phyloP scores from a whole-genome alignment of 129 eudicot species.

The Mikania micrantha region DNA sequence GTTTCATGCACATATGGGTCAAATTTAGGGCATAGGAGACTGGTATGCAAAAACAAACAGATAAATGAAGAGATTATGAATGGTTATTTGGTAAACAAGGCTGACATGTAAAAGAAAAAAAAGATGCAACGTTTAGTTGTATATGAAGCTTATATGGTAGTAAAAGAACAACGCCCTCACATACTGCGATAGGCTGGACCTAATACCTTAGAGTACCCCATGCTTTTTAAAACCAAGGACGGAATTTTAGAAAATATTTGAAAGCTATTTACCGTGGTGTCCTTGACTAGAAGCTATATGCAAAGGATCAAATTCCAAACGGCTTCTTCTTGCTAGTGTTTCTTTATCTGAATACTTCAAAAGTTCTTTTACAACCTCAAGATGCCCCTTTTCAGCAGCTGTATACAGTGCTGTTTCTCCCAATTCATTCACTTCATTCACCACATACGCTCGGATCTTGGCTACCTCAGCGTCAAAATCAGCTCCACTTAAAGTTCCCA shows the following conservation, averaged over 20 bases:
- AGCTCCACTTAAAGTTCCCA: conserved; percentile 47
- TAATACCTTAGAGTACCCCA: too few relatives aligned
- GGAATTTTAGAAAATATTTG: neutral
- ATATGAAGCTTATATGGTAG: too few relatives aligned
- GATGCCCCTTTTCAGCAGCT: conserved; percentile 67
- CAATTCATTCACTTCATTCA: conserved; percentile 60
- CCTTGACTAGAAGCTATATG: conserved; percentile 78
- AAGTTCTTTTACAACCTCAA: conserved; percentile 66
- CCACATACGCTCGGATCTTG: conserved; percentile 54
- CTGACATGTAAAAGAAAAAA: too few relatives aligned
- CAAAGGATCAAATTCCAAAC: conserved; percentile 54
- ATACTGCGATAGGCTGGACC: too few relatives aligned
- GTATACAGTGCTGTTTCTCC: conserved; percentile 59
- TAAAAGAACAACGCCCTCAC: too few relatives aligned
- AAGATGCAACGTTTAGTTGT: too few relatives aligned
- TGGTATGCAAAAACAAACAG: too few relatives aligned
- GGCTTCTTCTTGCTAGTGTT: conserved; percentile 34
- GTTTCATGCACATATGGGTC: too few relatives aligned
- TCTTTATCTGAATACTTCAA: conserved; percentile 60
- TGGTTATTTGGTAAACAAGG: too few relatives aligned
- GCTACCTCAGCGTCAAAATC: conserved; percentile 74
- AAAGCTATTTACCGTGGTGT: conserved; percentile 52
- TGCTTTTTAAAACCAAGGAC: neutral
- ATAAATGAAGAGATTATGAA: too few relatives aligned
- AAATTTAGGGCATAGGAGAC: too few relatives aligned